Base-by-base conservation (phyloP, 164 flowering plant species). In the Dillenia turbinata region DNA sequence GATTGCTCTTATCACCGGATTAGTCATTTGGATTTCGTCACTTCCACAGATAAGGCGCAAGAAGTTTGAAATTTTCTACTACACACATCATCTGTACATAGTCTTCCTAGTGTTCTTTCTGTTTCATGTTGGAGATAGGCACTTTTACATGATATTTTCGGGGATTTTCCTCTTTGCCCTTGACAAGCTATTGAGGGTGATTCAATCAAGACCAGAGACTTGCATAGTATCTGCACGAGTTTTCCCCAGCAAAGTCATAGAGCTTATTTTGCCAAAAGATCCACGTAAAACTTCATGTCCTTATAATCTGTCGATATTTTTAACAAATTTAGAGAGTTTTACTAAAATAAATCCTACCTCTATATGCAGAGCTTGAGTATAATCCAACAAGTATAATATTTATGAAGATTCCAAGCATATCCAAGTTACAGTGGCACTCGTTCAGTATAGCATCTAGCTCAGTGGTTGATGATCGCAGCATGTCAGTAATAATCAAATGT, bases 121-220 rank as follows among this genome's bases (percentile, higher is more conserved):
- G 83, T 77, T 90, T 63, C 98, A 90, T 72, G 81, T 69, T 44
- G 98, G 98, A 66, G 96, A 92, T 48, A 71, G 93, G 43, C 95
- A 88, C 54, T 92, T 90, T 69, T 92, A 90, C 64, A 78, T 67
- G 76, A 79, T 90, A 13, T 80, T 92, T 51, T 73, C 86, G 8
- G 91, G 96, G 13, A 69, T 92, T 57, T 75, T 92, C 64, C 86
- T 92, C 67, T 92, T 83, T 73, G 85, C 78, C 26, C 65, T 92
- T n/a, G 96, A 92, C 70, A 87, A 83, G 73, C 63, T 92, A n/a
- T 86, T 84, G 45, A 78, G 95, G 22, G 66, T 88, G 48, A 65
- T 90, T 49, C 89, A 84, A 60, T 86, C 96, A 47, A 79, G 86
- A 66, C 81, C 81, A 40, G 66, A 52, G 59, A 84, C 86, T 12